A percentile compares a stretch with the other conserved stretches of the same genome.
Evolutionary conservation across 1,284 basidiomycete species (phyloP).

Genomic region (Sanguinoderma infundibulare): DNA sequence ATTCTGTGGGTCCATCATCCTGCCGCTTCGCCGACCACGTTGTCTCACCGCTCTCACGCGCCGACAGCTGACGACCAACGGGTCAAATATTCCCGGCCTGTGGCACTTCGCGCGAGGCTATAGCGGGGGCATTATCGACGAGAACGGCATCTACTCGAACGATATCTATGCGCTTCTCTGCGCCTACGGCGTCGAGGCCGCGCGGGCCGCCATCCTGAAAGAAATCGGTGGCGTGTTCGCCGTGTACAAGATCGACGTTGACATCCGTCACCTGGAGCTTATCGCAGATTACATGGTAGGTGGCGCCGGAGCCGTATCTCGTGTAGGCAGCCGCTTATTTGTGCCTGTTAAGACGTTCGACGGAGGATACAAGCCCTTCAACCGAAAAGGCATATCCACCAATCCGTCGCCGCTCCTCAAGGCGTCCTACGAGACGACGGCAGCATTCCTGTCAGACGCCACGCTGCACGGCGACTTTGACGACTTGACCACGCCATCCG

Average conservation of each 20-base stretch:
- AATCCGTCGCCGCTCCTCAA: constrained; percentile 95
- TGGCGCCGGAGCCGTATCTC: constrained; percentile 17
- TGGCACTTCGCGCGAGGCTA: constrained; percentile 83
- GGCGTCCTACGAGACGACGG: constrained; percentile 97
- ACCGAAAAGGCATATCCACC: constrained; percentile 91
- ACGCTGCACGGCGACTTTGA: constrained; percentile 96
- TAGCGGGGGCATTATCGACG: constrained; percentile 75
- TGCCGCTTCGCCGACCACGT: not conserved
- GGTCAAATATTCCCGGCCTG: constrained; percentile 90
- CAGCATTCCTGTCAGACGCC: constrained; percentile 94
- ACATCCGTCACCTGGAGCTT: constrained; percentile 92
- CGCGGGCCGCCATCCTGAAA: constrained; percentile 87
- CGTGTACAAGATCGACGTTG: constrained; percentile 98
- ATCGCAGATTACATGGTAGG: constrained; percentile 99
- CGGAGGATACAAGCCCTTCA: constrained; percentile 97
- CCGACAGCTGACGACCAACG: constrained; percentile 78
- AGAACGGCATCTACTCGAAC: constrained; percentile 90
- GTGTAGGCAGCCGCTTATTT: not conserved
- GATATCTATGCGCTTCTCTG: constrained; percentile 93
- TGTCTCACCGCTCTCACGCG: constrained; percentile 4
- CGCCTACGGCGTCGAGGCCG: constrained; percentile 98
- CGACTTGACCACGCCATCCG: constrained; percentile 86
- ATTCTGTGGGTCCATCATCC: constrained; percentile 44
- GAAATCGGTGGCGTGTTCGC: constrained; percentile 94
- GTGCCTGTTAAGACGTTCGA: constrained; percentile 82